Evolutionary conservation across 768 basidiomycete species (phyloP).

Genomic region (Boletus coccyginus): DNA sequence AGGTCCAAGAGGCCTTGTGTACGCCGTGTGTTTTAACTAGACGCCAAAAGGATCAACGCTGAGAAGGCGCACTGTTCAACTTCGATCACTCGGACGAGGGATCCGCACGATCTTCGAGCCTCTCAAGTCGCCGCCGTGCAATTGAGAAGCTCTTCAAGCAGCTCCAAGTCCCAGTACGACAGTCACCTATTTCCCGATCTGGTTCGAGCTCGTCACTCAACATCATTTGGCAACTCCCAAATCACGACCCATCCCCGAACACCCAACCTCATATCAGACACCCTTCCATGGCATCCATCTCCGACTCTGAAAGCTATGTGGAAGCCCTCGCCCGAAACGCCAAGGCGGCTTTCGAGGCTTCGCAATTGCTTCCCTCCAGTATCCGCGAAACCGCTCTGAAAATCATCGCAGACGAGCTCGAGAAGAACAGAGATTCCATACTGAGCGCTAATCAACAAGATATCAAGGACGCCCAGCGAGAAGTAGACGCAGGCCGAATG

Average conservation of each 20-base stretch:
- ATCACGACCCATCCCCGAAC: background rate
- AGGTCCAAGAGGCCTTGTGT: too few relatives aligned
- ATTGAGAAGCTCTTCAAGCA: too few relatives aligned
- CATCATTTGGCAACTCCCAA: too few relatives aligned
- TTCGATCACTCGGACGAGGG: background rate
- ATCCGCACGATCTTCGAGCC: background rate
- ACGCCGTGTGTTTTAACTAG: background rate
- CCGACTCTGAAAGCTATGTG: conserved; percentile 27
- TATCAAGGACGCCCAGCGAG: conserved; percentile 72
- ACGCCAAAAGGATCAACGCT: background rate
- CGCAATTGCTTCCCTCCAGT: conserved; percentile 70
- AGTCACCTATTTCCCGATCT: too few relatives aligned
- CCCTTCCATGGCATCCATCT: conserved; percentile 9
- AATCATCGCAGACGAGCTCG: conserved; percentile 66
- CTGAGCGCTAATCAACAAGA: conserved; percentile 81
- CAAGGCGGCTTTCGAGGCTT: conserved; percentile 80
- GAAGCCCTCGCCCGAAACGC: conserved; percentile 73
- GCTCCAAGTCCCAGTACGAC: too few relatives aligned
- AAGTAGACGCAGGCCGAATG: conserved; percentile 83
- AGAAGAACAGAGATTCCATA: conserved; percentile 61
- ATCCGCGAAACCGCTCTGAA: conserved; percentile 73
- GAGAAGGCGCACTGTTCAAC: too few relatives aligned
- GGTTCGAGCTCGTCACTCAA: too few relatives aligned
- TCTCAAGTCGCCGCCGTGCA: background rate
- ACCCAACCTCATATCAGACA: background rate